Evolutionary conservation across 805 yeast species (phyloP).

Genomic region (Sungouiella blattae): DNA sequence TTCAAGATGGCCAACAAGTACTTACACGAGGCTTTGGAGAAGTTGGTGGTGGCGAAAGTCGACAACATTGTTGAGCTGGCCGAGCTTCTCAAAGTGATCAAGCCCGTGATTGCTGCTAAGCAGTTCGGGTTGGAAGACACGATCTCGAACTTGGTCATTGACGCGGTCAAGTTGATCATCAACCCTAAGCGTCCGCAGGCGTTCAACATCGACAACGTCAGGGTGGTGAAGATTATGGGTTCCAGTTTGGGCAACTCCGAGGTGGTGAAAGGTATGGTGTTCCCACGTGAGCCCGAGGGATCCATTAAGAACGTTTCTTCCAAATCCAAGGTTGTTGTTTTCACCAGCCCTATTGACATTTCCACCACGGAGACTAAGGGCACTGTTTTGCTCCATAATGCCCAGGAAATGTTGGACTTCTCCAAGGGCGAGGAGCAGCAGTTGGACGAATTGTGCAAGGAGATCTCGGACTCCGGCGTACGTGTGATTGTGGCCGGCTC

Average conservation of each 20-base stretch:
- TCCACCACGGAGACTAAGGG: constrained; percentile 98
- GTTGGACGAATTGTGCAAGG: constrained; percentile 79
- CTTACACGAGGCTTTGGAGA: constrained; percentile 65
- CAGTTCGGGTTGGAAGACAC: constrained; percentile 86
- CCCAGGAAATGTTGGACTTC: constrained; percentile 94
- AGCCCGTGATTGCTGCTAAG: constrained; percentile 88
- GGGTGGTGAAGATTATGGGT: constrained; percentile 98
- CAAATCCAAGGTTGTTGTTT: constrained; percentile 84
- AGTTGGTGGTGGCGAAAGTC: constrained; percentile 58
- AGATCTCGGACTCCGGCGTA: constrained; percentile 79
- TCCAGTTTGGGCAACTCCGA: constrained; percentile 66
- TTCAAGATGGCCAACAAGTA: constrained; percentile 81
- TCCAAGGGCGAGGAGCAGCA: constrained; percentile 95
- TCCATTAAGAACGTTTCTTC: constrained; percentile 58
- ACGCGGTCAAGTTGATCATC: constrained; percentile 72
- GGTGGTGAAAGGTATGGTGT: constrained; percentile 96
- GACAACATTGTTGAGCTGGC: constrained; percentile 51
- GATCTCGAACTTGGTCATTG: constrained; percentile 73
- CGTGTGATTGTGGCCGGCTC: constrained; percentile 92
- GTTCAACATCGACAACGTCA: constrained; percentile 88
- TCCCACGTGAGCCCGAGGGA: constrained; percentile 97
- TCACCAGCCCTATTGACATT: constrained; percentile 90
- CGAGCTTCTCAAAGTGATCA: constrained; percentile 68
- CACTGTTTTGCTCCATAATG: constrained; percentile 91
- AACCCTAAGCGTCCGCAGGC: constrained; percentile 61